Conservation (phyloP, 331 rosid genomes). For the Quercus phellos region DNA sequence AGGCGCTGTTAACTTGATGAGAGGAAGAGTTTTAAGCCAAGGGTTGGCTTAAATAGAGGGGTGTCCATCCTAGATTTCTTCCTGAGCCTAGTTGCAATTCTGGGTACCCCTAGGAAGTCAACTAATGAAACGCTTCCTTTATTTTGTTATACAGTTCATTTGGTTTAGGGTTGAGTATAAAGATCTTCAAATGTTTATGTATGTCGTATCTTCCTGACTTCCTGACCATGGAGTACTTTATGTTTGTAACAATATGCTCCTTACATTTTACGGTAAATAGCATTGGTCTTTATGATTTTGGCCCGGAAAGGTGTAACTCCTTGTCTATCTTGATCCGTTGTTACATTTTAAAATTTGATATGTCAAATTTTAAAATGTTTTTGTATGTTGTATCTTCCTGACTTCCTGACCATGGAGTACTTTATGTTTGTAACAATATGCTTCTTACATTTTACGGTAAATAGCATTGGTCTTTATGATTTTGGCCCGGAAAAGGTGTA, state of each 20-base stretch:
- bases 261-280: too few relatives aligned
- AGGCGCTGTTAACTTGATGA: conserved; percentile 15
- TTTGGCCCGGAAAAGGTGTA: too few relatives aligned
- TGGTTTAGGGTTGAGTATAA: conserved; percentile 45
- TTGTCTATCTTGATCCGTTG: too few relatives aligned
- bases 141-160: conserved; percentile 35
- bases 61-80: conserved; percentile 44
- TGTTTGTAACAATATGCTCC: not conserved
- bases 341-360: too few relatives aligned
- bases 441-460: too few relatives aligned
- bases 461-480: too few relatives aligned
- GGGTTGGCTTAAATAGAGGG: conserved; percentile 35
- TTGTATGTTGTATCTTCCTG: too few relatives aligned
- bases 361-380: too few relatives aligned
- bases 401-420: not conserved
- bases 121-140: conserved; percentile 55
- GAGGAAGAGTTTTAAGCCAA: conserved; percentile 25
- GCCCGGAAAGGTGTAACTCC: too few relatives aligned
- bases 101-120: conserved; percentile 44
- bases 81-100: conserved; percentile 39
- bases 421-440: not conserved
- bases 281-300: too few relatives aligned
- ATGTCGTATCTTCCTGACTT: conserved; percentile 9
- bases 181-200: conserved; percentile 62
- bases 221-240: not conserved